These are phyloP conservation scores for Friedmanniomyces endolithicus DNA, from an alignment of 495 filamentous ascomycete genomes.

Conservation along the genomic window DNA sequence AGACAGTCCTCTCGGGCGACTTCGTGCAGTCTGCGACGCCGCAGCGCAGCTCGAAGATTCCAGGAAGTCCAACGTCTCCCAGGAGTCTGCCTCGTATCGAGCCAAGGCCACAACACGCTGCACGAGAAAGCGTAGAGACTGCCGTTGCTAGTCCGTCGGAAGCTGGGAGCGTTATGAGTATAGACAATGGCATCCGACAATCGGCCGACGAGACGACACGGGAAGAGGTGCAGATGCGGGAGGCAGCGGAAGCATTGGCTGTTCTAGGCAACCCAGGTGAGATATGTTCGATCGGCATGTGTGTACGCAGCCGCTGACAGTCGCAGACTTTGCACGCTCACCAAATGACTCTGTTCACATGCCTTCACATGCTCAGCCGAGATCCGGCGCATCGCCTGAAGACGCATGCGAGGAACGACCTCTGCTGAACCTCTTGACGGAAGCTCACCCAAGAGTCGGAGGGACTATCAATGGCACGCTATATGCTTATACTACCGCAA, in stretches of 20 bases:
- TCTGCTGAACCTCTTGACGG: constrained; percentile 64
- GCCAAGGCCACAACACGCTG: constrained; percentile 1
- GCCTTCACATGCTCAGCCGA: background rate
- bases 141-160: constrained; percentile 11
- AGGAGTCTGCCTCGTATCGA: constrained; percentile 12
- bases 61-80: constrained; percentile 1
- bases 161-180: constrained; percentile 17
- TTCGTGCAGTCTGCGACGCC: constrained; percentile 5
- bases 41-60: background rate
- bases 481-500: constrained; percentile 67
- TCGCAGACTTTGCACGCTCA: constrained; percentile 44
- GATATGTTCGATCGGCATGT: too few relatives aligned
- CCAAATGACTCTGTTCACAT: constrained; percentile 23
- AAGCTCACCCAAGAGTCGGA: constrained; percentile 64
- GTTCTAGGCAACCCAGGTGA: constrained; percentile 66
- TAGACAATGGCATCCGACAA: constrained; percentile 8
- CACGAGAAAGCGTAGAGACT: constrained; percentile 3
- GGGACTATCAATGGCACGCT: constrained; percentile 70
- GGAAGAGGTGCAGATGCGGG: constrained; percentile 68
- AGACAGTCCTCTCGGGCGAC: constrained; percentile 22
- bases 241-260: constrained; percentile 76
- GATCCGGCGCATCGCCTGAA: background rate
- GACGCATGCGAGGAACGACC: constrained; percentile 44
- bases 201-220: constrained; percentile 39
- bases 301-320: too few relatives aligned